phyloP scores from a whole-genome alignment of 2,329 filamentous ascomycete species.

The Ambrosiella beaveri region DNA sequence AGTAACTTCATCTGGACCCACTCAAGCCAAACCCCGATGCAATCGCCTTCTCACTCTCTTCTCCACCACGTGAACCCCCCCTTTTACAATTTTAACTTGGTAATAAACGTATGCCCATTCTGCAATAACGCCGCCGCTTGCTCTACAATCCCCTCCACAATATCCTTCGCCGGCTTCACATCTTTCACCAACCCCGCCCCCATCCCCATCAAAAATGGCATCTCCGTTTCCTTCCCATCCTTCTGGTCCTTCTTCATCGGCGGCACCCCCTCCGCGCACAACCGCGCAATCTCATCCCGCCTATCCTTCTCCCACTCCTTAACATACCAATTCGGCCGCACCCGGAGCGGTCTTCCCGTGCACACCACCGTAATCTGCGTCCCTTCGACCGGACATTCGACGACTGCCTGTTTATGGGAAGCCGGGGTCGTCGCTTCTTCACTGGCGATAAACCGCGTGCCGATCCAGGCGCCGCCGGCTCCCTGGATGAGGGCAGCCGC shows the following conservation, averaged over 20 bases:
- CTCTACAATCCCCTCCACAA: slow-evolving; percentile 79
- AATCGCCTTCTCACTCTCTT: neutral
- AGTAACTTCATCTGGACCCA: too few relatives aligned
- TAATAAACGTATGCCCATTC: slow-evolving; percentile 42
- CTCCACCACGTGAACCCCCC: neutral
- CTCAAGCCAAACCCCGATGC: too few relatives aligned
- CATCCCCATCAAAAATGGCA: slow-evolving; percentile 86
- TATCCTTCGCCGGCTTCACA: slow-evolving; percentile 64
- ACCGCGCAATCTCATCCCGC: slow-evolving; percentile 54
- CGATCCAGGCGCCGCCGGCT: slow-evolving; percentile 81
- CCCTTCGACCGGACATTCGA: slow-evolving; percentile 60
- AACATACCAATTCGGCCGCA: slow-evolving; percentile 71
- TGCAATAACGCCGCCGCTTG: slow-evolving; percentile 55
- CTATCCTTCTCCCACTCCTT: slow-evolving; percentile 54
- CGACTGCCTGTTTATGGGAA: slow-evolving; percentile 70
- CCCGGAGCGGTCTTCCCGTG: slow-evolving; percentile 62
- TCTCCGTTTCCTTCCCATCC: slow-evolving; percentile 62
- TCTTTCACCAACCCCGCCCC: slow-evolving; percentile 63
- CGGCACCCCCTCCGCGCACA: slow-evolving; percentile 62
- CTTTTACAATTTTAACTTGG: slow-evolving; percentile 27
- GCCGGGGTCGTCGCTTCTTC: slow-evolving; percentile 65
- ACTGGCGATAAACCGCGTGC: slow-evolving; percentile 76
- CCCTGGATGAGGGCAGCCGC: slow-evolving; percentile 77
- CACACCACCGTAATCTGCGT: slow-evolving; percentile 72
- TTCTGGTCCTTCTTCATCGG: slow-evolving; percentile 74